Evolutionary conservation across 257 asterid species (phyloP), one percentile per base, ranked within the genome.

Genomic region (Datura wrightii): DNA sequence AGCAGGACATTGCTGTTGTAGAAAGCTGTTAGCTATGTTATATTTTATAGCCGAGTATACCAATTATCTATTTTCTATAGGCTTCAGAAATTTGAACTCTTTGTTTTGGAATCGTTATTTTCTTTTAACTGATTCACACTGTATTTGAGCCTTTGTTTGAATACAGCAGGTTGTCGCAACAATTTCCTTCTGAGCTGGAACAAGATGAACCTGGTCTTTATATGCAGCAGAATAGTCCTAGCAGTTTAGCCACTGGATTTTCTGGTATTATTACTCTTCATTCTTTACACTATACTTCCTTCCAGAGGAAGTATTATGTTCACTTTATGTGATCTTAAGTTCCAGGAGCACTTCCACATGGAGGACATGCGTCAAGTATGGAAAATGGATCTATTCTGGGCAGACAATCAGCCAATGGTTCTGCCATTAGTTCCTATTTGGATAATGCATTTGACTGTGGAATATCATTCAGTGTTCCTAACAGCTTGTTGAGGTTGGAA

Each of bases 391-490:
- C 91, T 52, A 83, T 89, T 81, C 86, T 86, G 53, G 89, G 90
- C 50, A 86, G 92, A 13, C 94, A 86, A 67, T 88, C 92, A 34
- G 80, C 90, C 72, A 90, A 89, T 85, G 94, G 97, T 71, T 89
- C 91, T 39, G 83, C 90, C 59, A 86, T 85, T 71, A 85, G 84
- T 84, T 85, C 94, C 31, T 87, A 89, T 82, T n/a, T 91, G 84
- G 97, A 93, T 74, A 90, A 86, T 87, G 87, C 89, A 79, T 89
- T 93, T 83, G 92, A 89, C 84, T 90, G 88, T 63, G 93, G 92
- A 8, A 87, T 91, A 60, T 91, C 98, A 56, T 90, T 94, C 83
- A 88, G 93, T 87, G 92, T 93, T 66, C 92, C 98, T 63, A 93
- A 87, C 89, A 84, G 92, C 90, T 85, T 94, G 74, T 79, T 84